Conservation (phyloP, 148 eudicot genomes). For the Fallopia convolvulus region DNA sequence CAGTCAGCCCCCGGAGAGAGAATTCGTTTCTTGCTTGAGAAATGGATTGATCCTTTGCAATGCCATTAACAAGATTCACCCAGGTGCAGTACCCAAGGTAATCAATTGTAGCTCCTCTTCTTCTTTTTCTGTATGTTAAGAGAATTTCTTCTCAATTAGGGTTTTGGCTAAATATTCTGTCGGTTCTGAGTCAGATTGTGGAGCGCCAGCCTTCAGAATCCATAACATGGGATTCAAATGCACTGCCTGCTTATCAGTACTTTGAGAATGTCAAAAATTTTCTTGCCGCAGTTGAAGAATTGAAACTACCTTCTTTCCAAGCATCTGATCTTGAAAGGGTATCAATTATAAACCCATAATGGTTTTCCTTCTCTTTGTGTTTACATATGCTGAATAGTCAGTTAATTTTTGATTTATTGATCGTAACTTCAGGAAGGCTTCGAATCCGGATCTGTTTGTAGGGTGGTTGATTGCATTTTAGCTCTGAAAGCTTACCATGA, state of each 20-base stretch:
- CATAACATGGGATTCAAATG: conserved; percentile 65
- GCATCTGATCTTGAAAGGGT: conserved; percentile 84
- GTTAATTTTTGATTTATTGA: not conserved
- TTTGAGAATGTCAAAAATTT: conserved; percentile 92
- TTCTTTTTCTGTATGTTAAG: not conserved
- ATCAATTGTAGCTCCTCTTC: not conserved
- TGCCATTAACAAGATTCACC: conserved; percentile 69
- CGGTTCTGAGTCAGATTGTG: conserved; percentile 40
- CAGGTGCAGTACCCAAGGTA: conserved; percentile 88
- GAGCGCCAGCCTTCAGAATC: conserved; percentile 37
- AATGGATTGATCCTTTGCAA: conserved; percentile 84
- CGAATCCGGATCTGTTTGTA: conserved; percentile 60
- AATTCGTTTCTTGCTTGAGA: conserved; percentile 92
- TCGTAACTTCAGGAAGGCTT: conserved; percentile 42
- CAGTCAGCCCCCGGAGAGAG: conserved; percentile 56
- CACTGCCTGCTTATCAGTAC: conserved; percentile 94
- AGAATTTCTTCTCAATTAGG: not conserved
- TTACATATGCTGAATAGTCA: not conserved
- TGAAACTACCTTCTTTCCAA: conserved; percentile 79
- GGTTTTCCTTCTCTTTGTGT: not conserved
- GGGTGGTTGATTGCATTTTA: conserved; percentile 80
- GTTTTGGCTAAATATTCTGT: not conserved
- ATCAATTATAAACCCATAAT: not conserved
- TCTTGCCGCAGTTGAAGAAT: conserved; percentile 51
- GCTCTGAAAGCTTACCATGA: conserved; percentile 74